These are phyloP conservation scores for Aspergillus affinis DNA, from an alignment of 495 filamentous ascomycete species.

Conservation along the genomic window DNA sequence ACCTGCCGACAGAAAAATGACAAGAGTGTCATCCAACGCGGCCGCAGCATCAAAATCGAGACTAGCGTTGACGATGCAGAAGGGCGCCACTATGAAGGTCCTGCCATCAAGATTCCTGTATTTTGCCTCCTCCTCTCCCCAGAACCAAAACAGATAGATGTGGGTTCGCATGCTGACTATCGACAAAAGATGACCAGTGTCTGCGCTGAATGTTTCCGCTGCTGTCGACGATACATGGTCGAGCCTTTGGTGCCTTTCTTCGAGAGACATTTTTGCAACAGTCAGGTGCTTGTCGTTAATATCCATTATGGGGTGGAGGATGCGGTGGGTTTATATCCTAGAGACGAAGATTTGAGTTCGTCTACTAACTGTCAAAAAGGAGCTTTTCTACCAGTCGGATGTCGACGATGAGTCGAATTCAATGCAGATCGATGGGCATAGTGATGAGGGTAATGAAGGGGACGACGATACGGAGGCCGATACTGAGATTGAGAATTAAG, in stretches of 20 bases:
- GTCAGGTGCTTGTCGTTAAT: background rate
- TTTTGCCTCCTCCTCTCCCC: background rate
- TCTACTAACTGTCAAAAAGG: background rate
- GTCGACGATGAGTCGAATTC: background rate
- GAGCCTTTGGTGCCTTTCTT: background rate
- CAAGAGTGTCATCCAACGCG: too few relatives aligned
- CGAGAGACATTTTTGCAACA: background rate
- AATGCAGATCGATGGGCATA: background rate
- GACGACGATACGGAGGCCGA: background rate
- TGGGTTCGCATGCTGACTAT: background rate
- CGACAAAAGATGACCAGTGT: background rate
- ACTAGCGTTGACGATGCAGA: background rate
- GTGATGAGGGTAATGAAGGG: background rate
- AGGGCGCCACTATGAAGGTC: background rate
- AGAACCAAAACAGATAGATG: too few relatives aligned
- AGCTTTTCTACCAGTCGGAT: background rate
- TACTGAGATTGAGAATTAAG: background rate
- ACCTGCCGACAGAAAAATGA: background rate
- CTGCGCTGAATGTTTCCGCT: background rate
- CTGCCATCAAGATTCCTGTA: background rate
- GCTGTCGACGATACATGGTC: background rate
- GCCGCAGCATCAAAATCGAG: background rate
- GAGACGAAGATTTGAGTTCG: too few relatives aligned
- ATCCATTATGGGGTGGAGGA: background rate
- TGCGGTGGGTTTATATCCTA: background rate